Evolutionary conservation across 495 filamentous ascomycete genomes (phyloP).

Genomic region (Trichoderma gamsii): DNA sequence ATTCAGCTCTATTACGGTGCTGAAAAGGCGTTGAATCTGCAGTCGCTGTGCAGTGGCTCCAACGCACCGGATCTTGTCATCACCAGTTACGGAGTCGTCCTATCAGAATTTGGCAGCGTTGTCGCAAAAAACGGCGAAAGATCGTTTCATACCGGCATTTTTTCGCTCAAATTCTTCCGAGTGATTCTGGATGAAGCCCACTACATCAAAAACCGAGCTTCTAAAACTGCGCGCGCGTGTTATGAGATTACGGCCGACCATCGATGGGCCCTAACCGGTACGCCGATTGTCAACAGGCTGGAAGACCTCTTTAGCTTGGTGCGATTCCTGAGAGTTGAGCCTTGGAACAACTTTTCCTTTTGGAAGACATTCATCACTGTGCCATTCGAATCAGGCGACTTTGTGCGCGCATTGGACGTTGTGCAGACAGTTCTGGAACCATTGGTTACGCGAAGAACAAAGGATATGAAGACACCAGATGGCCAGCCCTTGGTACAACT

Average conservation of each 20-base stretch:
- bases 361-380: constrained; percentile 99
- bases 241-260: constrained; percentile 80
- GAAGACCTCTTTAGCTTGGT: constrained; percentile 97
- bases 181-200: constrained; percentile 95
- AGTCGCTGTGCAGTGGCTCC: constrained; percentile 64
- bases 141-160: constrained; percentile 63
- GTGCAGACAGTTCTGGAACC: constrained; percentile 96
- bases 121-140: constrained; percentile 49
- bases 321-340: constrained; percentile 85
- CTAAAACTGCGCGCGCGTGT: constrained; percentile 88
- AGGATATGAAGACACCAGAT: constrained; percentile 94
- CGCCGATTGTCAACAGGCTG: constrained; percentile 91
- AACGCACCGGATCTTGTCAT: constrained; percentile 84
- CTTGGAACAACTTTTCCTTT: constrained; percentile 97
- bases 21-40: constrained; percentile 72
- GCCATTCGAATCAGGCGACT: constrained; percentile 92
- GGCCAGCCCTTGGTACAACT: constrained; percentile 80
- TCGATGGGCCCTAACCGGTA: constrained; percentile 91
- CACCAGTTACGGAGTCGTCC: constrained; percentile 88
- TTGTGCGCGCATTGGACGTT: constrained; percentile 86
- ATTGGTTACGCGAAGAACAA: constrained; percentile 88
- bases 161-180: constrained; percentile 87
- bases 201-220: constrained; percentile 82
- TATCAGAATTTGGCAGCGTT: constrained; percentile 81
- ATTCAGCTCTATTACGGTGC: constrained; percentile 84